phyloP scores from a whole-genome alignment of 106 monocot genomes.

The Agapanthus africanus region DNA sequence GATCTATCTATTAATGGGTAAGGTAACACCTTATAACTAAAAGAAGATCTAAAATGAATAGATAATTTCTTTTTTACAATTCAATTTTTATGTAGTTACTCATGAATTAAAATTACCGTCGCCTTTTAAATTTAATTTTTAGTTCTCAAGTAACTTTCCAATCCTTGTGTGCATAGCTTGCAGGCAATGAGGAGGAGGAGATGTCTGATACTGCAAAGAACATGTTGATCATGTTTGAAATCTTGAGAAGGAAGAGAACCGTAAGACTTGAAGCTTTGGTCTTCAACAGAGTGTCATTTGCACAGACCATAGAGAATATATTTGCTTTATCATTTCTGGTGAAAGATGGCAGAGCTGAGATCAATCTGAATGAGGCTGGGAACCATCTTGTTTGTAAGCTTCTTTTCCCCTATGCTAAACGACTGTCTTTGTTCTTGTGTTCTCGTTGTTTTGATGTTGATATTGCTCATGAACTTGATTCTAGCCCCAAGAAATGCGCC shows the following conservation, averaged over 20 bases:
- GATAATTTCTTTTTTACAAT: too few relatives aligned
- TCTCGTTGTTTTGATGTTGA: not conserved
- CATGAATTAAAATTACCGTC: not conserved
- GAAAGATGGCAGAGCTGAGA: constrained; percentile 71
- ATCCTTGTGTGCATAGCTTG: not conserved
- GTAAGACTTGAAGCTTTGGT: constrained; percentile 58
- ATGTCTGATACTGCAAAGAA: constrained; percentile 70
- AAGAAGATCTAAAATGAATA: too few relatives aligned
- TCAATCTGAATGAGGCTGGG: constrained; percentile 33
- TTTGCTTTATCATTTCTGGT: constrained; percentile 80
- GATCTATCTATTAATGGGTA: too few relatives aligned
- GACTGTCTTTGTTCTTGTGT: not conserved
- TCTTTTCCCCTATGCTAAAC: not conserved
- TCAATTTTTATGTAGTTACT: not conserved
- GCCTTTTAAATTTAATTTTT: not conserved
- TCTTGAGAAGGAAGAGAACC: constrained; percentile 36
- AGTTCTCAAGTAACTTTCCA: not conserved
- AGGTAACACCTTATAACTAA: too few relatives aligned
- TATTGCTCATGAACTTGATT: not conserved
- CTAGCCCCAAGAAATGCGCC: constrained; percentile 65
- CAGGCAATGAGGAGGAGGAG: constrained; percentile 14
- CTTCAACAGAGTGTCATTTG: constrained; percentile 58
- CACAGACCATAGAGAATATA: constrained; percentile 79
- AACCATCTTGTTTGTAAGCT: constrained; percentile 55
- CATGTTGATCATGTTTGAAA: constrained; percentile 57